These are phyloP conservation scores for Colletotrichum coccodes DNA, from an alignment of 2,329 filamentous ascomycete species.

Conservation along the genomic window DNA sequence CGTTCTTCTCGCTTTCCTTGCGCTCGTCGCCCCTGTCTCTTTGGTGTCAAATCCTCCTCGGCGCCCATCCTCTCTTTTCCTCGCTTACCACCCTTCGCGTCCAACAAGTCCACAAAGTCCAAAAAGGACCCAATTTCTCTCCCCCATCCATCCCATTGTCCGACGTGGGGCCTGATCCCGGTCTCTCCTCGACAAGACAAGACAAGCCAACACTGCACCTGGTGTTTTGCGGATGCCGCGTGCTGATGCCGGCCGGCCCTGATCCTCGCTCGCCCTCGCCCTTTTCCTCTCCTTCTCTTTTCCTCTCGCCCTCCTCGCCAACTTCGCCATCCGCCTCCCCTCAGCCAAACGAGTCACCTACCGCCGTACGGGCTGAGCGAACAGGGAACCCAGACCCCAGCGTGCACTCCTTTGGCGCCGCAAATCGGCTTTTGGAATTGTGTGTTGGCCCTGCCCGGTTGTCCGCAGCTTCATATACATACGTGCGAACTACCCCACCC, in stretches of 20 bases:
- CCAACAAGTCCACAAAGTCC: slow-evolving; percentile 17
- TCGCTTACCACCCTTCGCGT: slow-evolving; percentile 16
- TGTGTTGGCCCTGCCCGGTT: slow-evolving; percentile 13
- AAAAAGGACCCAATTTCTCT: slow-evolving; percentile 27
- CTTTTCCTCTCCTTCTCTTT: neutral
- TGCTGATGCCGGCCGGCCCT: slow-evolving; percentile 19
- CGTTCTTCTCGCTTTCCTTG: neutral
- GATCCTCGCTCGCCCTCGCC: slow-evolving; percentile 2
- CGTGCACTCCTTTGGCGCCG: neutral
- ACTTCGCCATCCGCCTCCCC: neutral
- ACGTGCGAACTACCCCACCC: slow-evolving; percentile 8
- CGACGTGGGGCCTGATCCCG: slow-evolving; percentile 29
- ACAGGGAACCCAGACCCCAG: slow-evolving; percentile 10
- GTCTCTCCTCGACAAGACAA: slow-evolving; percentile 23
- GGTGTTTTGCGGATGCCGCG: slow-evolving; percentile 20
- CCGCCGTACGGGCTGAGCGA: neutral
- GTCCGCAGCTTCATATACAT: slow-evolving; percentile 27
- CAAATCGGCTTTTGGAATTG: slow-evolving; percentile 14
- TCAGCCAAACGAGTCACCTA: neutral
- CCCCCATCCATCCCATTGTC: slow-evolving; percentile 28
- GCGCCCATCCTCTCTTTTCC: neutral
- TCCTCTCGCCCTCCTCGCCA: slow-evolving; percentile 4
- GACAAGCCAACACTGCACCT: slow-evolving; percentile 29
- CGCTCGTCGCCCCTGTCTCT: neutral
- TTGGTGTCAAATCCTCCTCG: neutral